A percentile compares a stretch with the other conserved stretches of the same genome.
Evolutionary conservation across 352 stramenopile species (phyloP).

Genomic region (Thraustotheca clavata): DNA sequence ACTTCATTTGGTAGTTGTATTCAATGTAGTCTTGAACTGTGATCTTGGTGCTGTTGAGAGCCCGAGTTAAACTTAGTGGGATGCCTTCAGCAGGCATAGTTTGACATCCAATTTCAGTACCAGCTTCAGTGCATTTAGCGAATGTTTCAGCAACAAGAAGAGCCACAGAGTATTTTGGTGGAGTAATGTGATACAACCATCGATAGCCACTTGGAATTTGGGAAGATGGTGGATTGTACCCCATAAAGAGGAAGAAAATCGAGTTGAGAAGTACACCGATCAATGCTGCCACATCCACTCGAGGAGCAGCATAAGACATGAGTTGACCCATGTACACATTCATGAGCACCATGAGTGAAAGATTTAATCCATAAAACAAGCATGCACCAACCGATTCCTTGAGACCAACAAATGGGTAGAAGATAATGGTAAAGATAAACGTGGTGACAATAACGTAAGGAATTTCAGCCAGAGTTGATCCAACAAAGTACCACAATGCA

Average conservation of each 20-base stretch:
- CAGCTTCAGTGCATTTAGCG: slow-evolving; percentile 6
- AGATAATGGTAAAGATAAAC: slow-evolving; percentile 39
- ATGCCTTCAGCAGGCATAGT: slow-evolving; percentile 30
- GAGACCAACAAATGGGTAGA: slow-evolving; percentile 53
- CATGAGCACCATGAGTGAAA: slow-evolving; percentile 37
- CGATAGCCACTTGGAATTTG: slow-evolving; percentile 20
- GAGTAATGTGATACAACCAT: slow-evolving; percentile 20
- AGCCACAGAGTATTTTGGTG: slow-evolving; percentile 13
- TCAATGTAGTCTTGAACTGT: slow-evolving; percentile 51
- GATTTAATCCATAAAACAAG: slow-evolving; percentile 46
- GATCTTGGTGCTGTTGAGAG: slow-evolving; percentile 11
- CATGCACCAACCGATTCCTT: slow-evolving; percentile 24
- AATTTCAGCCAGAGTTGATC: slow-evolving; percentile 72
- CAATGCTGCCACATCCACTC: slow-evolving; percentile 34
- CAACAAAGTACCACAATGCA: slow-evolving; percentile 67
- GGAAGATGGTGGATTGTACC: slow-evolving; percentile 22
- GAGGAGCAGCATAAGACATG: slow-evolving; percentile 45
- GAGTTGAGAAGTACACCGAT: slow-evolving; percentile 37
- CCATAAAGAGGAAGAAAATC: slow-evolving; percentile 33
- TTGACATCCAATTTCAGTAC: slow-evolving; percentile 39
- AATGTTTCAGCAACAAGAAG: slow-evolving; percentile 13
- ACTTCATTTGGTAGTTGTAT: slow-evolving; percentile 42
- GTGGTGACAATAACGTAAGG: slow-evolving; percentile 37
- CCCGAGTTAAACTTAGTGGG: slow-evolving; percentile 26
- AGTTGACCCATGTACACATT: slow-evolving; percentile 64